Evolutionary conservation across 2,329 filamentous ascomycete species (phyloP).

Genomic region (Mycosphaerella sp.): DNA sequence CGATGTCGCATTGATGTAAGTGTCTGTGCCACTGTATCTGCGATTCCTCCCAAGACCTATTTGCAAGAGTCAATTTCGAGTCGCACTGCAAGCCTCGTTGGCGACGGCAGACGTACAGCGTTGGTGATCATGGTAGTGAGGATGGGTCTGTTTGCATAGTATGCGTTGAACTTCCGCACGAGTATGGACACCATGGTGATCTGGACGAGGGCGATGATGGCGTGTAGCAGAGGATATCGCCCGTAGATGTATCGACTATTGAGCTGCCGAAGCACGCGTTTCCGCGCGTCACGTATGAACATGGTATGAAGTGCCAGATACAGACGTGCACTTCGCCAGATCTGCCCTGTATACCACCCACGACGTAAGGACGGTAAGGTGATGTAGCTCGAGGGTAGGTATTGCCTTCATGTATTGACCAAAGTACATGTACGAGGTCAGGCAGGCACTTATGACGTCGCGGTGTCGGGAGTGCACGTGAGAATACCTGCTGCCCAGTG

Average conservation of each 20-base stretch:
- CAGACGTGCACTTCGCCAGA: neutral
- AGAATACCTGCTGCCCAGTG: too few species aligned
- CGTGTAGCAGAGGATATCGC: slow-evolving; percentile 79
- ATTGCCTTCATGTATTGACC: too few species aligned
- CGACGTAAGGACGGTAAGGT: too few species aligned
- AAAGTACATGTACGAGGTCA: too few species aligned
- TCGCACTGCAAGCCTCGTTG: slow-evolving; percentile 3
- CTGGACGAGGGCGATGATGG: slow-evolving; percentile 77
- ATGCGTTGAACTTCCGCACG: slow-evolving; percentile 81
- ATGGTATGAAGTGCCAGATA: neutral
- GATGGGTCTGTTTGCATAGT: slow-evolving; percentile 91
- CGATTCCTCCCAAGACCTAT: slow-evolving; percentile 80
- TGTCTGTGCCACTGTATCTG: slow-evolving; percentile 91
- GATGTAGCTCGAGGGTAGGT: too few species aligned
- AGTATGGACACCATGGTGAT: slow-evolving; percentile 80
- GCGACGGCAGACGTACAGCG: slow-evolving; percentile 54
- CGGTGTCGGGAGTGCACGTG: too few species aligned
- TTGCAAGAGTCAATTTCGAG: slow-evolving; percentile 6
- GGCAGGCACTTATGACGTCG: too few species aligned
- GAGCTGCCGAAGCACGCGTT: slow-evolving; percentile 43
- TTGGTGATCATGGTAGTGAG: slow-evolving; percentile 99
- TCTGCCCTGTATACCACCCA: neutral
- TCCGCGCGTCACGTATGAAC: neutral
- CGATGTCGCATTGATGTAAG: slow-evolving; percentile 75
- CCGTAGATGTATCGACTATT: slow-evolving; percentile 70